Conservation (phyloP, 1,139 yeast species). For the Yamadazyma oceani region DNA sequence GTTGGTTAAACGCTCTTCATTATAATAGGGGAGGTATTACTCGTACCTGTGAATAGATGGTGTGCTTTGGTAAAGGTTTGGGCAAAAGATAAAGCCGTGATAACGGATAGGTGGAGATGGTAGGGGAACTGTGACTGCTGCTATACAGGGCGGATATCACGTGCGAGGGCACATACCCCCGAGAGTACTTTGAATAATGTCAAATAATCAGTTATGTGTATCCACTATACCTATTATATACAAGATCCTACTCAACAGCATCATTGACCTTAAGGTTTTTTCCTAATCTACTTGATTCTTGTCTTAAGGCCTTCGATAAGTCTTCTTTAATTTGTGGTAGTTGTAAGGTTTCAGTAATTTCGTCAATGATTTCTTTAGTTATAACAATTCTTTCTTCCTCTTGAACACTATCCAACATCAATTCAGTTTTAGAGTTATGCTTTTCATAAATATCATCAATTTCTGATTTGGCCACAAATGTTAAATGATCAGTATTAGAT, state of each 20-base stretch:
- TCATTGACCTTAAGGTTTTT: constrained; percentile 20
- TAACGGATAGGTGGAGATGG: too few relatives aligned
- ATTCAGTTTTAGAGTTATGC: constrained; percentile 10
- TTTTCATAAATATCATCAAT: constrained; percentile 11
- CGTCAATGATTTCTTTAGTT: constrained; percentile 32
- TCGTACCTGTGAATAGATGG: too few relatives aligned
- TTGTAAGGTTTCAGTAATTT: constrained; percentile 25
- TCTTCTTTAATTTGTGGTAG: constrained; percentile 40
- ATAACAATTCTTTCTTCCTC: constrained; percentile 33
- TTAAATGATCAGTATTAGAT: constrained; percentile 13
- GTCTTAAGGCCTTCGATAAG: constrained; percentile 46
- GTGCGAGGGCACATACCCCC: too few relatives aligned
- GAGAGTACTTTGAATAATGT: too few relatives aligned
- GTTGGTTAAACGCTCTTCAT: too few relatives aligned
- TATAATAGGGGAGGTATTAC: too few relatives aligned
- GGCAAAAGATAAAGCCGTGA: too few relatives aligned
- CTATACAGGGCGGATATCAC: not conserved
- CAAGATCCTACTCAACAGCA: constrained; percentile 16
- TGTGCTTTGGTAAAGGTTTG: too few relatives aligned
- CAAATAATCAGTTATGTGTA: too few relatives aligned
- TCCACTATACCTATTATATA: too few relatives aligned
- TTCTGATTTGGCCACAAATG: constrained; percentile 19
- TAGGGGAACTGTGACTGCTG: not conserved
- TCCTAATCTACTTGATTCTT: constrained; percentile 38
- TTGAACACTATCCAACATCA: constrained; percentile 14